Base-by-base conservation (phyloP, 148 eudicot genomes). In the Polygonum maritimum region DNA sequence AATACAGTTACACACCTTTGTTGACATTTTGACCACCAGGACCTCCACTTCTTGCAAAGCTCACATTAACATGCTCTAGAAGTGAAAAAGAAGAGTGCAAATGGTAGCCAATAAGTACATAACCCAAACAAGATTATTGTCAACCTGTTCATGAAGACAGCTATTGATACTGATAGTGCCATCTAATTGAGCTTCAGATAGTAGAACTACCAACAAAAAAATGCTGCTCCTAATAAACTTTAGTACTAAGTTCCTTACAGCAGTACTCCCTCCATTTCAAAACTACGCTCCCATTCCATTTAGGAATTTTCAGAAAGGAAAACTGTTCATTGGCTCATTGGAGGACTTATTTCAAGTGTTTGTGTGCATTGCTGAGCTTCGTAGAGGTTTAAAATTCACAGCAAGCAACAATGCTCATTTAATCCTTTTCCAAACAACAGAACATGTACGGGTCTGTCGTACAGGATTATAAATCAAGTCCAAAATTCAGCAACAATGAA, bases 1-100 rank as follows among this genome's bases (percentile, higher is more conserved):
- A 55, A 73, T 36, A 47, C 49, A 74, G 65, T 69, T 54, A 58
- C 81, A 55, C 9, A 93, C 98, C 98, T 93, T 89, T 91, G 76
- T 88, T 89, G 80, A 86, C 91, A 85, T 89, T 88, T 87, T 89
- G 98, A 81, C 97, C 97, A 78, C 97, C 97, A 75, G 97, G 89
- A 14, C 98, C 94, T 41, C 97, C 89, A 81, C 94, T 93, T 81
- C 90, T 85, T 9, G 97, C 98, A 82, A 88, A 86, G 83, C 79
- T 88, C 70, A 89, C 83, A 22, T 81, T 87, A 40, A 93, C 98
- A 79, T 88, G 97, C 36, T 88, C 98, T 93, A 81, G 70, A 81
- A 49, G 71, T 40, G 26, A 76, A 55, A 74, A 76, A 9, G 10
- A 41, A 41, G 31, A 26, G 31, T n/a, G n/a, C 77, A 75, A 72